Conservation (phyloP, 805 yeast species). For the Wickerhamomyces xylosicus region DNA sequence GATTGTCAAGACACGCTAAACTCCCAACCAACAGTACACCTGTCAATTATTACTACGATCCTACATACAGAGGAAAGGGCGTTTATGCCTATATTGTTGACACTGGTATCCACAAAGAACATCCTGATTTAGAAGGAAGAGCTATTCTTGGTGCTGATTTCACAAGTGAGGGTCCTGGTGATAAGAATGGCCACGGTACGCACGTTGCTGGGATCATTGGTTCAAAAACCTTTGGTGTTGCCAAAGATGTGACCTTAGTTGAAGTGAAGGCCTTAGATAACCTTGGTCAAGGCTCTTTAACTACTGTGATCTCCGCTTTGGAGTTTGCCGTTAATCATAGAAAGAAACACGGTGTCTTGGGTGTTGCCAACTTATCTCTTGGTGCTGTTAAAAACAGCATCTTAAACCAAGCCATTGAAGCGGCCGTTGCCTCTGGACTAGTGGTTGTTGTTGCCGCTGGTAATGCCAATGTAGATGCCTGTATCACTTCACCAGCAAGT, state of each 20-base stretch:
- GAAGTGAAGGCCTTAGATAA: constrained; percentile 68
- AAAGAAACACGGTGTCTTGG: constrained; percentile 24
- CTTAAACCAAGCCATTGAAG: constrained; percentile 65
- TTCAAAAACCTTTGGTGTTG: constrained; percentile 72
- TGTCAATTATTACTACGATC: constrained; percentile 38
- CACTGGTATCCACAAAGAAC: constrained; percentile 62
- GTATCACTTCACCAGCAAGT: constrained; percentile 80
- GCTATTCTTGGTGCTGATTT: constrained; percentile 51
- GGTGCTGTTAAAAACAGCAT: constrained; percentile 64
- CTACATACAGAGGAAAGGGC: constrained; percentile 37
- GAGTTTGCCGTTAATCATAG: constrained; percentile 61
- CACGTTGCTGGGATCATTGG: constrained; percentile 90
- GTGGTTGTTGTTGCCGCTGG: constrained; percentile 82
- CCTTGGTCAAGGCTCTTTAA: constrained; percentile 61
- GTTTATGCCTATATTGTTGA: constrained; percentile 75
- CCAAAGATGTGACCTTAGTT: constrained; percentile 53
- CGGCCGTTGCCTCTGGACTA: constrained; percentile 65
- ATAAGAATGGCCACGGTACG: constrained; percentile 82
- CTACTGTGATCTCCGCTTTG: constrained; percentile 54
- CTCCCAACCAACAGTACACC: constrained; percentile 20
- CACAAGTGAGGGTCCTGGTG: constrained; percentile 47
- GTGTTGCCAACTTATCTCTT: constrained; percentile 72
- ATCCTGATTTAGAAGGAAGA: constrained; percentile 56
- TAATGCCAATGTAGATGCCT: constrained; percentile 68
- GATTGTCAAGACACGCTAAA: constrained; percentile 42